A percentile compares a stretch with the other conserved stretches of the same genome.
These are phyloP conservation scores for Colletotrichum liriopes DNA, from an alignment of 2,329 filamentous ascomycete species.

Conservation along the genomic window DNA sequence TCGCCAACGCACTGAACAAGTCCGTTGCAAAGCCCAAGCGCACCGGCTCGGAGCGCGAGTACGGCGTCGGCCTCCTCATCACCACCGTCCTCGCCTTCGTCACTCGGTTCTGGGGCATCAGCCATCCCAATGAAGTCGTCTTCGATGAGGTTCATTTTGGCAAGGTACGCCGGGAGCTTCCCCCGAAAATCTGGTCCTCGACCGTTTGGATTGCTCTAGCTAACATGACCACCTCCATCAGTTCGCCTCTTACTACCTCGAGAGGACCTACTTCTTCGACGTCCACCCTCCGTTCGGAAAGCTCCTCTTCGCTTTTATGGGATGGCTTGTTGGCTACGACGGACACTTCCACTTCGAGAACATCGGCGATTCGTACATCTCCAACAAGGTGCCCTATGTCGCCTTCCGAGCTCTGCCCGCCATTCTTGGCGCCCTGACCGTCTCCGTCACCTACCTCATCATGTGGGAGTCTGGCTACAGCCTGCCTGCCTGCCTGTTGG, in stretches of 20 bases:
- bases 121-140: conserved; percentile 94
- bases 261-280: conserved; percentile 99
- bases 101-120: conserved; percentile 96
- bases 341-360: conserved; percentile 99
- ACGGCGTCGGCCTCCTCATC: conserved; percentile 82
- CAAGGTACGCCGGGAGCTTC: conserved; percentile 77
- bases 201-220: conserved; percentile 12
- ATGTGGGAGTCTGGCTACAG: conserved; percentile 99
- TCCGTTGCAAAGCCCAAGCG: conserved; percentile 55
- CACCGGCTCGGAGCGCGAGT: conserved; percentile 80
- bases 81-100: conserved; percentile 89
- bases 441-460: conserved; percentile 94
- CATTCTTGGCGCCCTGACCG: conserved; percentile 90
- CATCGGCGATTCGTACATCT: conserved; percentile 98
- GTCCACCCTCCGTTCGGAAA: conserved; percentile 98
- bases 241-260: conserved; percentile 88
- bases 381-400: conserved; percentile 97
- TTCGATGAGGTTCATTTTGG: conserved; percentile 99
- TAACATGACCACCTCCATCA: conserved; percentile 52
- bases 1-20: conserved; percentile 67
- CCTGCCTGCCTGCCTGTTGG: conserved; percentile 90
- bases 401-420: conserved; percentile 95
- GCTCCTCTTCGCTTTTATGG: conserved; percentile 95
- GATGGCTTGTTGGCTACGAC: conserved; percentile 98
- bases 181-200: too few relatives aligned